A percentile compares a stretch with the other conserved stretches of the same genome.
These are phyloP conservation scores for Rhododendron williamsianum DNA, from an alignment of 148 eudicot genomes.

Conservation along the genomic window DNA sequence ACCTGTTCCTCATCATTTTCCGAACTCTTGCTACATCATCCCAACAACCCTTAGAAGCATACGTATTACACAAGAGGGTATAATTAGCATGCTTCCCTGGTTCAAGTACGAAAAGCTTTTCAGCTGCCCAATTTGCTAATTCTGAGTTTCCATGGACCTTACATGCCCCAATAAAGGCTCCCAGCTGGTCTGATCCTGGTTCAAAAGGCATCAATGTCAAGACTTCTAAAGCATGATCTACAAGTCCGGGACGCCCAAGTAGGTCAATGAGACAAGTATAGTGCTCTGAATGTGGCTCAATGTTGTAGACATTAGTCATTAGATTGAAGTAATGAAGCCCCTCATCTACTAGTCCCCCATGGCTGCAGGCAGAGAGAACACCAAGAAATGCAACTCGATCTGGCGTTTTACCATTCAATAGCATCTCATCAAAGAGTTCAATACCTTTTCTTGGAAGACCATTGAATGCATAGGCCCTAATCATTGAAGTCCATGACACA, in stretches of 20 bases:
- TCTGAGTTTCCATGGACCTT: slow-evolving; percentile 43
- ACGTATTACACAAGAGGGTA: slow-evolving; percentile 50
- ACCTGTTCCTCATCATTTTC: slow-evolving; percentile 29
- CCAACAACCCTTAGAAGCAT: slow-evolving; percentile 62
- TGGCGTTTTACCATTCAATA: slow-evolving; percentile 31
- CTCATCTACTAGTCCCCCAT: slow-evolving; percentile 49
- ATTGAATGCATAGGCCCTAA: slow-evolving; percentile 54
- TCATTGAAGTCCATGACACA: slow-evolving; percentile 58
- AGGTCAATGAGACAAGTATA: slow-evolving; percentile 58
- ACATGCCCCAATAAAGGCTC: slow-evolving; percentile 59
- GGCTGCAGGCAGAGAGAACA: slow-evolving; percentile 68
- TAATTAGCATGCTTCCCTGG: slow-evolving; percentile 43
- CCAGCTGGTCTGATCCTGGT: slow-evolving; percentile 37
- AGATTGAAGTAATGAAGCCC: slow-evolving; percentile 51
- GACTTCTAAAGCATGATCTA: slow-evolving; percentile 50
- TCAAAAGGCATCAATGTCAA: slow-evolving; percentile 27
- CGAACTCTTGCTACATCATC: slow-evolving; percentile 48
- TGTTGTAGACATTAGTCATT: slow-evolving; percentile 41
- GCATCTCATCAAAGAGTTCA: slow-evolving; percentile 46
- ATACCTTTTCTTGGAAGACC: slow-evolving; percentile 42
- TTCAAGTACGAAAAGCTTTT: slow-evolving; percentile 37
- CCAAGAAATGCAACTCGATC: slow-evolving; percentile 56
- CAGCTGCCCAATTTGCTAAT: slow-evolving; percentile 53
- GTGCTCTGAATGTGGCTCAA: slow-evolving; percentile 56
- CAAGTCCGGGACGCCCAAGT: slow-evolving; percentile 53